Base-by-base conservation (phyloP, 768 basidiomycete species). In the Suillus subluteus region DNA sequence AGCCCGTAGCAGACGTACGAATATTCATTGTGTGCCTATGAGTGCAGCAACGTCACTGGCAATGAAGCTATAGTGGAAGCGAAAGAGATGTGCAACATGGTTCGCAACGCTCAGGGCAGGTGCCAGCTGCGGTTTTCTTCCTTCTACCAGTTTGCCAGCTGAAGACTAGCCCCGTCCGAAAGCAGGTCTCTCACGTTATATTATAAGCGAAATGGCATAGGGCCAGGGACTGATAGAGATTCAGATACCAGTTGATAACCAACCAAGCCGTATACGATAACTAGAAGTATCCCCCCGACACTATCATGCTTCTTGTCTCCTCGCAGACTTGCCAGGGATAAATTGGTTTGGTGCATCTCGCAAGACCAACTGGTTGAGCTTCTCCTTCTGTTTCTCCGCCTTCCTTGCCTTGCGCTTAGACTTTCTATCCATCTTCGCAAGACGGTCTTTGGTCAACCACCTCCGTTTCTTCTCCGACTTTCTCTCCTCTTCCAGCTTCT, bases 391-490 rank as follows among this genome's bases (percentile, higher is more conserved):
- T 73, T 77, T 82, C 6, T 68, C 66, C 26, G 74, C 79, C 68
- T 84, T 84, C 62, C 81, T 82, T 67, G 84, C 79, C 59, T 82
- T 81, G 43, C 82, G 73, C 63, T 76, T 71, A 6, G 66, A 74
- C 58, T 75, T 81, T 63, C 77, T 77, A 58, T 73, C 79, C 8
- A 77, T 69, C 56, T 73, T 79, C 8, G 77, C 84, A 73, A 82
- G 48, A 52, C 79, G 79, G 52, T 77, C 80, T 26, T 71, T 68
- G 0, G 78, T 79, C 61, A 79, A 73, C 83, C 82, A 83, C 56
- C 83, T 84, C 69, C 83, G 83, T 81, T 88, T 89, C 79, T 85
- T 82, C 74, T 87, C 83, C 61, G 83, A 86, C 68, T 86, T 85
- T 66, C 84, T 80, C 68, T 90, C 84, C 61, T 84, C 82, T 65